A percentile compares a stretch with the other conserved stretches of the same genome.
Evolutionary conservation across 1,139 yeast genomes (phyloP).

Genomic region (Debaryomycetaceae sp.): DNA sequence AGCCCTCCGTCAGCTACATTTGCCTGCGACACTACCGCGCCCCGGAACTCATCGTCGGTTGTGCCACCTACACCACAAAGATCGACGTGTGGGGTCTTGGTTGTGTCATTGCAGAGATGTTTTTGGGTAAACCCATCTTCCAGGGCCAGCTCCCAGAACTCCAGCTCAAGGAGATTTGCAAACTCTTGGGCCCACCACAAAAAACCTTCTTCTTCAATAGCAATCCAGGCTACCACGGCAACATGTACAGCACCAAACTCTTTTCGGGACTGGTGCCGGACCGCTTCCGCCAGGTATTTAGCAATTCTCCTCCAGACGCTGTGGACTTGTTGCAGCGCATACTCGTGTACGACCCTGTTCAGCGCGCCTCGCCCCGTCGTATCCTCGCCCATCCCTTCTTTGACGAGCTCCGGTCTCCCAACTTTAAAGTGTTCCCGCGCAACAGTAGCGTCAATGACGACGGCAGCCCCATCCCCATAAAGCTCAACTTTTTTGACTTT

Average conservation of each 20-base stretch:
- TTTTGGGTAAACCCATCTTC: conserved; percentile 69
- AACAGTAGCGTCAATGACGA: too few species aligned
- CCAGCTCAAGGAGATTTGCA: conserved; percentile 68
- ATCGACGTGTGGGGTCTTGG: conserved; percentile 84
- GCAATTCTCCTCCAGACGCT: conserved; percentile 60
- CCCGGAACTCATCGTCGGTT: conserved; percentile 73
- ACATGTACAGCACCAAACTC: conserved; percentile 57
- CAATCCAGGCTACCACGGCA: conserved; percentile 66
- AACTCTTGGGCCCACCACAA: conserved; percentile 67
- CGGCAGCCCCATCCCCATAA: conserved; percentile 30
- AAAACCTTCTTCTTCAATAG: conserved; percentile 63
- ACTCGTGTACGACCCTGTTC: conserved; percentile 63
- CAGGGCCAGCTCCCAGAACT: conserved; percentile 70
- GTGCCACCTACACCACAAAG: conserved; percentile 63
- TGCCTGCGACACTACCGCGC: conserved; percentile 78
- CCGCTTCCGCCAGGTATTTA: conserved; percentile 59
- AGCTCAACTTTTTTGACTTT: conserved; percentile 40
- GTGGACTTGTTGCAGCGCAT: conserved; percentile 60
- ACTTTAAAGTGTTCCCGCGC: conserved; percentile 51
- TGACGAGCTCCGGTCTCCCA: conserved; percentile 48
- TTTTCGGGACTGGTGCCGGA: conserved; percentile 51
- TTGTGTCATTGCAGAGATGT: conserved; percentile 78
- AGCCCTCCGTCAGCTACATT: conserved; percentile 68
- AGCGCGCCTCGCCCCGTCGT: conserved; percentile 53
- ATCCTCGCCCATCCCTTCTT: conserved; percentile 66